Base-by-base conservation (phyloP, 768 basidiomycete species). In the Hypsizygus marmoreus region DNA sequence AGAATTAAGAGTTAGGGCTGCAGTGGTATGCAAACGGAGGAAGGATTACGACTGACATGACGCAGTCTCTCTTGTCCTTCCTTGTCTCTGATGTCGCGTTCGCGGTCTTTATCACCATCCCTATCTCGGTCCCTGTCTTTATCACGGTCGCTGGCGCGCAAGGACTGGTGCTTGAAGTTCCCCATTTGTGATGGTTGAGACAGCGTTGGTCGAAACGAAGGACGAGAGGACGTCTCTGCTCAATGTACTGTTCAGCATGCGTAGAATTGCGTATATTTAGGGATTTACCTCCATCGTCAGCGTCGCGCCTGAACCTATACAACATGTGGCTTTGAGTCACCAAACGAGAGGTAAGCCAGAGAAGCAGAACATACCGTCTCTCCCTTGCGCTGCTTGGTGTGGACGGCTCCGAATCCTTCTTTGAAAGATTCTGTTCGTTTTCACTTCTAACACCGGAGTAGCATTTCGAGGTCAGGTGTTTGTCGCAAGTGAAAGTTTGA, bases 121-220 rank as follows among this genome's bases (percentile, higher is more conserved):
- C 53, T 25, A 17, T 81, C 77, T 17, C 77, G 63, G 43, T 76
- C 80, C 38, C 75, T 69, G 43, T 77, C 76, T 34, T 70, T 63
- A 49, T 77, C 76, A 29, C 84, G 77, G 62, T 88, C 87, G 32
- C 70, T 74, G 12, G 79, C 71, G 42, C 88, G 86, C 55, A 86
- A 67, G 9, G 90, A 89, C 55, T 93, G 91, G 58, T 92, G 91
- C 61, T 90, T 88, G 66, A 93, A 93, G 61, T 91, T 91, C 37
- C 91, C 91, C 91, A 93, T 93, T 69, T 92, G 90, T 26, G 91
- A 89, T 20, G 89, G 88, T 57, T 93, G 90, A 19, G 87, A 79
- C 38, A 87, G 71, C 11, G 80, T 73, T 10, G 88, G 77, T 23
- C 88, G 81, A 60, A 90, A 91, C 6, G 82, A 75, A 19, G 86